These are phyloP conservation scores for Begonia loranthoides DNA, from an alignment of 306 rosid genomes.

Conservation along the genomic window DNA sequence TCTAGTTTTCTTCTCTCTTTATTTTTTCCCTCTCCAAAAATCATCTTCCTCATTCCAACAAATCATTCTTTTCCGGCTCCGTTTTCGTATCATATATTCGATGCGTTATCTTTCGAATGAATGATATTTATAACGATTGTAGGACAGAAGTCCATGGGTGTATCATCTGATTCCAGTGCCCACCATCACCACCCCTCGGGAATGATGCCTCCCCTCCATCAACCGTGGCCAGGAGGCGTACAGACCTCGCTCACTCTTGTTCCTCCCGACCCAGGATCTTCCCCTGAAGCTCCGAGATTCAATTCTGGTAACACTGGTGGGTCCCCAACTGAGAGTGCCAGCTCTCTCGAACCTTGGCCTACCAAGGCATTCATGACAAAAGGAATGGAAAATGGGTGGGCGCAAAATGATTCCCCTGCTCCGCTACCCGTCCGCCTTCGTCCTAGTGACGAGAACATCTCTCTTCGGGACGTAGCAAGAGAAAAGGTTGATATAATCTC, in stretches of 20 bases:
- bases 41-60: too few species aligned
- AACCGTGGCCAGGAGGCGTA: too few species aligned
- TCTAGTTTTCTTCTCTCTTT: too few species aligned
- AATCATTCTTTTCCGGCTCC: too few species aligned
- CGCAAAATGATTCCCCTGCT: slow-evolving; percentile 59
- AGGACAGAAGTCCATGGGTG: too few species aligned
- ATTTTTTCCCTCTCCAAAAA: too few species aligned
- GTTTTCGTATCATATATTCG: too few species aligned
- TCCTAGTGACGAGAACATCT: slow-evolving; percentile 62
- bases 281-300: slow-evolving; percentile 76
- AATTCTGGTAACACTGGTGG: slow-evolving; percentile 58
- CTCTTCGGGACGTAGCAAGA: slow-evolving; percentile 81
- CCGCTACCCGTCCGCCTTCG: slow-evolving; percentile 56
- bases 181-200: too few species aligned
- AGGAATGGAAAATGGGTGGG: slow-evolving; percentile 68
- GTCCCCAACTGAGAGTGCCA: slow-evolving; percentile 94
- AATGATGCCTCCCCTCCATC: too few species aligned
- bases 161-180: too few species aligned
- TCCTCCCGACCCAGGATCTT: slow-evolving; percentile 57
- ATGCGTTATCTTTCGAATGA: too few species aligned
- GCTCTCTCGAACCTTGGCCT: slow-evolving; percentile 90
- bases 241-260: slow-evolving; percentile 73
- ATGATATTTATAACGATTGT: too few species aligned
- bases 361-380: slow-evolving; percentile 43
- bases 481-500: slow-evolving; percentile 71